Evolutionary conservation across 2,329 filamentous ascomycete genomes (phyloP), one percentile per base, ranked within the genome.

Genomic region (Coniella lustricola): DNA sequence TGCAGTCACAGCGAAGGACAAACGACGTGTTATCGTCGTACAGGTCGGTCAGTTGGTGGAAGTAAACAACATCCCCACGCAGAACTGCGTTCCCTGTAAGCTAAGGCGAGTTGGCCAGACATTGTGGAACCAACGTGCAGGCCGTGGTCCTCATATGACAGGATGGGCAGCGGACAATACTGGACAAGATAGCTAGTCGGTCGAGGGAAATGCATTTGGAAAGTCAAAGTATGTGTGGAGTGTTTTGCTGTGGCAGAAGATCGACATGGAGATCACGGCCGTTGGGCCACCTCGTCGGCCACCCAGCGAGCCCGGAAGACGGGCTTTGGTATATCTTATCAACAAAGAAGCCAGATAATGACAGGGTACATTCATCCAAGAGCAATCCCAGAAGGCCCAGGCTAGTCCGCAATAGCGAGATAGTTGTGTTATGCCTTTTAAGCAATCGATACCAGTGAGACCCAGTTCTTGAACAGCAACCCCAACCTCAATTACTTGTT

Each of bases 121-220:
- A 21, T 13, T 44, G 25, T 39, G 38, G 22, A 34, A 14, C 47
- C 47, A 52, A 50, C 50, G 10, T 48, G 44, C 50, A 47, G 39
- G 25, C 25, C 25, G 25, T 29, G 8, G 21, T 41, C 22, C 12
- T 40, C 38, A 31, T 31, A 41, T 41, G 38, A 41, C 38, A 17
- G 14, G 38, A 31, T 5, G 21, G 12, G n/a, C n/a, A n/a, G n/a
- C n/a, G n/a, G n/a, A n/a, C n/a, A n/a, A n/a, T n/a, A n/a, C 25
- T 2, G 9, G 22, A 16, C 22, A 41, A 29, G 25, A 29, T 29
- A 10, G 25, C 25, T 29, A n/a, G n/a, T n/a, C n/a, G n/a, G n/a
- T n/a, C n/a, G n/a, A n/a, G n/a, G n/a, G n/a, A n/a, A n/a, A n/a
- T n/a, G n/a, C n/a, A n/a, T n/a, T n/a, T n/a, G n/a, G n/a, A n/a